Conservation (phyloP, 2,329 filamentous ascomycete genomes). For the Calonectria pseudoturangicola region DNA sequence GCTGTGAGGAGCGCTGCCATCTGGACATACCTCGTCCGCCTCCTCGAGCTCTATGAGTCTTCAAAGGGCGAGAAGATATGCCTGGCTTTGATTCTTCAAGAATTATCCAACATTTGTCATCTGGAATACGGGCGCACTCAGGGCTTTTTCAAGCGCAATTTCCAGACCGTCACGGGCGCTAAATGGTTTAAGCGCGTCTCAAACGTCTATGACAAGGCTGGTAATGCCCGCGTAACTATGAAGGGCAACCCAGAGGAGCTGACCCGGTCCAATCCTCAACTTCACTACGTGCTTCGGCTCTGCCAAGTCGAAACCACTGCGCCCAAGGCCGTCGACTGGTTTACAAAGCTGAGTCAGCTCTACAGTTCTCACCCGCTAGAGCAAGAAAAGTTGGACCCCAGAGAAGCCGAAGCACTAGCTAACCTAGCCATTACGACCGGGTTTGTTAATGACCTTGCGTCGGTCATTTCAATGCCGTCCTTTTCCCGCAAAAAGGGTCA, state of each 20-base stretch:
- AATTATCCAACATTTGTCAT: slow-evolving; percentile 67
- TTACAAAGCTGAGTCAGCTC: slow-evolving; percentile 63
- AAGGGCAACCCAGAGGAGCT: slow-evolving; percentile 65
- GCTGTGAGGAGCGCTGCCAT: slow-evolving; percentile 59
- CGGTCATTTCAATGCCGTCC: slow-evolving; percentile 59
- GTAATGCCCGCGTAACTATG: slow-evolving; percentile 61
- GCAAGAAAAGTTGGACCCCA: slow-evolving; percentile 58
- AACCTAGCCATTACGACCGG: slow-evolving; percentile 61
- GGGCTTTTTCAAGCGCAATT: slow-evolving; percentile 62
- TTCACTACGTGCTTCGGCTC: slow-evolving; percentile 67
- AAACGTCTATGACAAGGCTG: slow-evolving; percentile 58
- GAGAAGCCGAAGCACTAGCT: slow-evolving; percentile 59
- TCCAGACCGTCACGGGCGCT: slow-evolving; percentile 59
- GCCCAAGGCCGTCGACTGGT: slow-evolving; percentile 61
- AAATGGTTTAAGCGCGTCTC: slow-evolving; percentile 66
- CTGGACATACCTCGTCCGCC: slow-evolving; percentile 63
- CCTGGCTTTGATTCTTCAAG: slow-evolving; percentile 63
- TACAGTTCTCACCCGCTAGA: slow-evolving; percentile 58
- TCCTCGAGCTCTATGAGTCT: slow-evolving; percentile 60
- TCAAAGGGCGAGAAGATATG: slow-evolving; percentile 55
- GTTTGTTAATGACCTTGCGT: slow-evolving; percentile 63
- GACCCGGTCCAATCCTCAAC: slow-evolving; percentile 60
- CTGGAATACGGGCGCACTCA: slow-evolving; percentile 64
- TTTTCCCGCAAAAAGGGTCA: slow-evolving; percentile 63
- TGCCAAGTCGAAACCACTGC: slow-evolving; percentile 62